Evolutionary conservation across 345 rosid genomes (phyloP).

Genomic region (Balakata baccata): DNA sequence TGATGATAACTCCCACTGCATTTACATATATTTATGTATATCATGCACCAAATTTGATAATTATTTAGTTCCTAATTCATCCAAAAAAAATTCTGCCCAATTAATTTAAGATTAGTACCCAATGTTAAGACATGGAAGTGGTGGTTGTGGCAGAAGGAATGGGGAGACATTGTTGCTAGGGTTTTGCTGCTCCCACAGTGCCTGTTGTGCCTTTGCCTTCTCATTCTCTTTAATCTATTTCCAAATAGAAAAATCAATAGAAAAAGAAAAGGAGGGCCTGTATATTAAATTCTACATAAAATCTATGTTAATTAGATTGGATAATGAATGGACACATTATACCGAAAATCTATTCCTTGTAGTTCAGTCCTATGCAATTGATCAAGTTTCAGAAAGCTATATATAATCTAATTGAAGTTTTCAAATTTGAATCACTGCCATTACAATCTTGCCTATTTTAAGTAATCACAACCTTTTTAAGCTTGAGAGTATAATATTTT

Average conservation of each 20-base stretch:
- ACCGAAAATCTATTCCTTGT: too few relatives aligned
- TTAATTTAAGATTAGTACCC: constrained; percentile 34
- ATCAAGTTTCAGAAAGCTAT: too few relatives aligned
- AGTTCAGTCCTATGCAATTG: too few relatives aligned
- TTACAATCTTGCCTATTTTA: too few relatives aligned
- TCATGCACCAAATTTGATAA: not conserved
- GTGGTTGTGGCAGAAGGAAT: constrained; percentile 46
- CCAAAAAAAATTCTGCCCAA: not conserved
- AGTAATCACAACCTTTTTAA: too few relatives aligned
- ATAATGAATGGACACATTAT: too few relatives aligned
- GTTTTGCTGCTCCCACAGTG: constrained; percentile 58
- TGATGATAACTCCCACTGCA: constrained; percentile 62
- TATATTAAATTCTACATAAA: too few relatives aligned
- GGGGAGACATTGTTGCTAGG: constrained; percentile 37
- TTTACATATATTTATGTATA: not conserved
- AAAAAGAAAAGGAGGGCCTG: not conserved
- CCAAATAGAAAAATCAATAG: not conserved
- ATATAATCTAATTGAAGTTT: too few relatives aligned
- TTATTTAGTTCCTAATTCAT: not conserved
- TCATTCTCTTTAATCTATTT: constrained; percentile 64
- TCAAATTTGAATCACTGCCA: too few relatives aligned
- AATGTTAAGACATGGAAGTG: constrained; percentile 51
- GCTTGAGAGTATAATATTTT: too few relatives aligned
- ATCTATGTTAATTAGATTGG: too few relatives aligned
- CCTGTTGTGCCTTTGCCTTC: constrained; percentile 47